Evolutionary conservation across 495 filamentous ascomycete species (phyloP).

Genomic region (Neurospora discreta): DNA sequence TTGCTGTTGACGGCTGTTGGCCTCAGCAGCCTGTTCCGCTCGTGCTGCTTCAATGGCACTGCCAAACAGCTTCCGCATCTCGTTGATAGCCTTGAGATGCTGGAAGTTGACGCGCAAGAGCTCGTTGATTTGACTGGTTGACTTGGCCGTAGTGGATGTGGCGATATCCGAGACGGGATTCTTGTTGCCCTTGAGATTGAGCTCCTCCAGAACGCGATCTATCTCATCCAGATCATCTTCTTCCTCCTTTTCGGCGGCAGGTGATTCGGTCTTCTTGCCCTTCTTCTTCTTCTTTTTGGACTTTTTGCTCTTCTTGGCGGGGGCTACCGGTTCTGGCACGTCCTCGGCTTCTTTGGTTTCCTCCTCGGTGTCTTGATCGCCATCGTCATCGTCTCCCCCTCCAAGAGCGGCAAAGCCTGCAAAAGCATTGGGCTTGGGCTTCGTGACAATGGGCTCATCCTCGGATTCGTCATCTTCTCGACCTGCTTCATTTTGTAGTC

Average conservation of each 20-base stretch:
- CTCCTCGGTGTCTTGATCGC: constrained; percentile 32
- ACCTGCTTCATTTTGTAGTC: constrained; percentile 22
- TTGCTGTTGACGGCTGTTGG: constrained; percentile 10
- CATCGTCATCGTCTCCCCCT: constrained; percentile 27
- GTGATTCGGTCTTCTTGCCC: constrained; percentile 23
- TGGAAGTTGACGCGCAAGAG: constrained; percentile 66
- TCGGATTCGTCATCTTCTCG: constrained; percentile 34
- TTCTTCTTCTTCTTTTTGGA: constrained; percentile 52
- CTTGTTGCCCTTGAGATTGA: constrained; percentile 31
- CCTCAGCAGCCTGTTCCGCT: constrained; percentile 41
- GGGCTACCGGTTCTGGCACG: constrained; percentile 22
- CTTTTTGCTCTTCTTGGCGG: constrained; percentile 42
- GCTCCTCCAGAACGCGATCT: constrained; percentile 60
- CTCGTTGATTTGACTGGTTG: constrained; percentile 29
- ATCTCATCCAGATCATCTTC: constrained; percentile 60
- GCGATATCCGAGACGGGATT: neutral
- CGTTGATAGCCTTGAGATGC: constrained; percentile 75
- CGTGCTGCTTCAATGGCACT: constrained; percentile 58
- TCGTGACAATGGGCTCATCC: constrained; percentile 28
- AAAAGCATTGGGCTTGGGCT: constrained; percentile 33
- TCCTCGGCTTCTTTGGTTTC: constrained; percentile 33
- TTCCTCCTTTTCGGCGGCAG: constrained; percentile 8
- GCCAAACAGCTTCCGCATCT: constrained; percentile 91
- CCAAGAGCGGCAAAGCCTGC: constrained; percentile 39
- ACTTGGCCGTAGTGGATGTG: constrained; percentile 1